A percentile compares a stretch with the other conserved stretches of the same genome.
phyloP scores from a whole-genome alignment of 2,329 filamentous ascomycete species.

The Ophiognomonia clavigignenti-juglandacearum region DNA sequence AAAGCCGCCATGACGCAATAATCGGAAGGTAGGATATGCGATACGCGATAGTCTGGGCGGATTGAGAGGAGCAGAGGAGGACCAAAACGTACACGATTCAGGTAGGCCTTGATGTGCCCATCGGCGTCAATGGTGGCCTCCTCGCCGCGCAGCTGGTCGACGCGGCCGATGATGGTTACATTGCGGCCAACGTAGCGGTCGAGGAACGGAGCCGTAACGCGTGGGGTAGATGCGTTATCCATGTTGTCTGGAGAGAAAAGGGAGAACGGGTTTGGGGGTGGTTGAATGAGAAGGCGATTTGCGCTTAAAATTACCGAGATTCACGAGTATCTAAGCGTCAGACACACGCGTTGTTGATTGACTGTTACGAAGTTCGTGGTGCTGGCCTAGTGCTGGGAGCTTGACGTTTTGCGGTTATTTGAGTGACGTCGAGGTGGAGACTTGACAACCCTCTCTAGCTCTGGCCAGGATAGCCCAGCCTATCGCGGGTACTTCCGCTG shows the following conservation, averaged over 20 bases:
- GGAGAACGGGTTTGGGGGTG: background rate
- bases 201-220: slow-evolving; percentile 76
- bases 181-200: slow-evolving; percentile 68
- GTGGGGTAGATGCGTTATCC: slow-evolving; percentile 69
- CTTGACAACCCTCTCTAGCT: no score
- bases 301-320: no score
- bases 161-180: slow-evolving; percentile 82
- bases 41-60: no score
- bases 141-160: slow-evolving; percentile 76
- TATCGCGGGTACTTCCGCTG: no score
- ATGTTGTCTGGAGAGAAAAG: slow-evolving; percentile 36
- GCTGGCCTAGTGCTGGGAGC: no score
- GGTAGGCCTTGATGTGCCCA: slow-evolving; percentile 66
- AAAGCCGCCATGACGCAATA: background rate
- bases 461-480: no score
- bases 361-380: no score
- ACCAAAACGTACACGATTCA: slow-evolving; percentile 50
- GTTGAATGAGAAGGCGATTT: no score
- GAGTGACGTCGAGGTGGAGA: no score
- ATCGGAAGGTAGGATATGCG: background rate
- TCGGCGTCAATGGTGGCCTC: slow-evolving; percentile 75
- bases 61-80: background rate
- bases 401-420: no score
- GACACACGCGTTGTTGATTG: no score
- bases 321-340: no score